A percentile compares a stretch with the other conserved stretches of the same genome.
These are phyloP conservation scores for Floccularia luteovirens DNA, from an alignment of 768 basidiomycete species.

Conservation along the genomic window DNA sequence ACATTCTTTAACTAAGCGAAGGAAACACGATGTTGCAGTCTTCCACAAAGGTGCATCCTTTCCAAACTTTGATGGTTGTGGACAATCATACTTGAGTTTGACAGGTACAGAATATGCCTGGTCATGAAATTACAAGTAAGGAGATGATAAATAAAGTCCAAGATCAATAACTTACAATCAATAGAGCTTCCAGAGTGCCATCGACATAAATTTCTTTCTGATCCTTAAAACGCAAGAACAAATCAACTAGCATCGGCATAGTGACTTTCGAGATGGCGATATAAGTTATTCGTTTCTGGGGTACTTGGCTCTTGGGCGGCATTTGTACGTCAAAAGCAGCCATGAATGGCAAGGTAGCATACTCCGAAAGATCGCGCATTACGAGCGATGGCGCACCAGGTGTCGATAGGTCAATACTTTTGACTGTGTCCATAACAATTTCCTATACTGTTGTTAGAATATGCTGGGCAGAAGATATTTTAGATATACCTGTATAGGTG, in stretches of 20 bases:
- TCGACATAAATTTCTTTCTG: conserved; percentile 60
- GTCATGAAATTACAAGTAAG: neutral
- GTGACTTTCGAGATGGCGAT: conserved; percentile 83
- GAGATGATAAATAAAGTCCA: neutral
- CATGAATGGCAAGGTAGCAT: conserved; percentile 79
- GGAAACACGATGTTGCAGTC: conserved; percentile 79
- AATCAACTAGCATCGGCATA: conserved; percentile 79
- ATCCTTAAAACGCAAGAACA: conserved; percentile 64
- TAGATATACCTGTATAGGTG: conserved; percentile 63
- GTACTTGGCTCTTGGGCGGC: conserved; percentile 28
- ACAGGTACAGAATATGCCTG: conserved; percentile 88
- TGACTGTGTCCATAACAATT: conserved; percentile 65
- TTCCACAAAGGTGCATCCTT: conserved; percentile 91
- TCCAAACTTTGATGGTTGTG: conserved; percentile 79
- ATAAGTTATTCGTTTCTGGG: conserved; percentile 73
- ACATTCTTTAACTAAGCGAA: conserved; percentile 67
- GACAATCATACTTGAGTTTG: conserved; percentile 93
- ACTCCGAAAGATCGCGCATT: conserved; percentile 81
- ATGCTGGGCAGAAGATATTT: neutral
- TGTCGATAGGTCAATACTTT: conserved; percentile 56
- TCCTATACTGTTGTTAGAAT: conserved; percentile 48
- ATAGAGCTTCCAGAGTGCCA: conserved; percentile 78
- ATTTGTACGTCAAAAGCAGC: conserved; percentile 60
- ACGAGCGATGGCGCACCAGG: conserved; percentile 63
- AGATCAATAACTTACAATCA: conserved; percentile 48